Evolutionary conservation across 2,329 filamentous ascomycete genomes (phyloP).

Genomic region (Xylariaceae sp.): DNA sequence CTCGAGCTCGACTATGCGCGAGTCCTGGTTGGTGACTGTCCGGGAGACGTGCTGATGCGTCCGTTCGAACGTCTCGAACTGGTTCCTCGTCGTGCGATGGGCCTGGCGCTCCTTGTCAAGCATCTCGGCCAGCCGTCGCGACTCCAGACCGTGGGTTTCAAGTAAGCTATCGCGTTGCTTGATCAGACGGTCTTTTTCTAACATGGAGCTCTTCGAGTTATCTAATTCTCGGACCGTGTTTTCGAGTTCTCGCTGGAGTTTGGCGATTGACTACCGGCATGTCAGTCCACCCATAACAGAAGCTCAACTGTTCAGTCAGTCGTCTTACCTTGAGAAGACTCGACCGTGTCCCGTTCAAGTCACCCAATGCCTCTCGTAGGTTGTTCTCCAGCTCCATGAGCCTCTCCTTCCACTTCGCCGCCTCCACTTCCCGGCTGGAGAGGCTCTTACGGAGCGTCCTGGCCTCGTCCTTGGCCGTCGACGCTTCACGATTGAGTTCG

Average conservation of each 20-base stretch:
- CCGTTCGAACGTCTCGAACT: conserved; percentile 82
- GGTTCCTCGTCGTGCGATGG: conserved; percentile 77
- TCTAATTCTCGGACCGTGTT: conserved; percentile 78
- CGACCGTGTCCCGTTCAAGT: conserved; percentile 77
- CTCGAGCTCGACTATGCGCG: conserved; percentile 80
- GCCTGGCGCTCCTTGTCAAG: conserved; percentile 84
- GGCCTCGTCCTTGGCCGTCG: conserved; percentile 76
- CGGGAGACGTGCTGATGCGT: conserved; percentile 81
- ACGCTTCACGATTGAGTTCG: conserved; percentile 80
- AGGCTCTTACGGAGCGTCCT: conserved; percentile 75
- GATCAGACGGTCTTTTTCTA: conserved; percentile 87
- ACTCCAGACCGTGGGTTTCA: conserved; percentile 82
- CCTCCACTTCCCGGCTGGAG: conserved; percentile 78
- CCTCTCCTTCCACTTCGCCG: conserved; percentile 83
- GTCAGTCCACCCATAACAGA: conserved; percentile 13
- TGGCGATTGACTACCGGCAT: conserved; percentile 61
- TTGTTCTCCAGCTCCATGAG: conserved; percentile 85
- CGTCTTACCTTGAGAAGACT: conserved; percentile 67
- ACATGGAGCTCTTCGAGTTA: conserved; percentile 63
- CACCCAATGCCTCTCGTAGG: conserved; percentile 77
- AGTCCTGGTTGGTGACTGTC: conserved; percentile 77
- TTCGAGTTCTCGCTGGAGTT: conserved; percentile 82
- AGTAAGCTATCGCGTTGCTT: conserved; percentile 83
- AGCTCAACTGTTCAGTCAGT: neutral
- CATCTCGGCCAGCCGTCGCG: conserved; percentile 73